Base-by-base conservation (phyloP, 179 eudicot species). In the Nepenthes alata region DNA sequence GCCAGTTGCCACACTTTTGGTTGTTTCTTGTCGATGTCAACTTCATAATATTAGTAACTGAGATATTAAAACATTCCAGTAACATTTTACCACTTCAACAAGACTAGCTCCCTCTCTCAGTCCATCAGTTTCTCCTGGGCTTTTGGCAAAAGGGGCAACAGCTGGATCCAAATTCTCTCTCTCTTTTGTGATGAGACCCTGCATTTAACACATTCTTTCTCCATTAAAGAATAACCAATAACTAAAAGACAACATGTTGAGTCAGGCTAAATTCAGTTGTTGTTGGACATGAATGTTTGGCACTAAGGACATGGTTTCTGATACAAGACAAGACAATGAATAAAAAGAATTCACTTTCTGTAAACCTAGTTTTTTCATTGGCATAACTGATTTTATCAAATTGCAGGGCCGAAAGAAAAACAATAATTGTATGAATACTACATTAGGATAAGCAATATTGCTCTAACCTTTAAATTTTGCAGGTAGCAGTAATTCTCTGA, bases 101-200 rank as follows among this genome's bases (percentile, higher is more conserved):
- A 94, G 90, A 76, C 69, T 68, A 64, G 97, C 83, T 67, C 99
- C 99, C 70, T 94, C 99, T 59, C 34, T 55, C 67, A 94, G 97
- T 50, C 95, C 83, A 13, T 78, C 65, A 6, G 54, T 64, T 72
- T 83, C 94, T 57, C 53, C 81, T 11, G 81, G 76, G 51, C 69
- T 51, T 79, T 74, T 90, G 60, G 97, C 97, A 75, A 90, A 90
- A 55, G 88, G 93, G 38, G 80, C 85, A 47, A 89, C 96, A 68
- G 87, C 84, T 61, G 97, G 85, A 74, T 87, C 97, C 71, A 90
- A 65, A 59, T 67, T 78, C 66, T 79, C 70, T 78, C 99, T 94
- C 62, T 79, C 91, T 50, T 67, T 82, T 47, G 99, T 87, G 41
- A 94, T 57, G 57, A 94, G 93, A 67, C 99, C 99, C 99, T 94